Evolutionary conservation across 352 stramenopile genomes (phyloP).

Genomic region (Phytophthora fragariae): DNA sequence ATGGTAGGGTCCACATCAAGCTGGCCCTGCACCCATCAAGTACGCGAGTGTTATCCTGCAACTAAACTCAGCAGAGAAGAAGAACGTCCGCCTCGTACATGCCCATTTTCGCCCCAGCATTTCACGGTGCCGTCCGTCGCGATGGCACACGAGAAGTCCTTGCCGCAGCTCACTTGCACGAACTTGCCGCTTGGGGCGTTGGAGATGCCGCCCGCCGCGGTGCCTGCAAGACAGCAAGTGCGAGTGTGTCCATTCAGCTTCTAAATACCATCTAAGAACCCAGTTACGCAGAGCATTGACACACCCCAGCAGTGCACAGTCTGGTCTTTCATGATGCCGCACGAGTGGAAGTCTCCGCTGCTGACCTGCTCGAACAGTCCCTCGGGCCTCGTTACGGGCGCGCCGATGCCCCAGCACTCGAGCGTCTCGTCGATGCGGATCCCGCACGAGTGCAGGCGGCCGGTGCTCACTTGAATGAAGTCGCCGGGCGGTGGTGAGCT

Average conservation of each 20-base stretch:
- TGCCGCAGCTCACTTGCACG: slow-evolving; percentile 82
- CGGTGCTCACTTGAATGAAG: slow-evolving; percentile 85
- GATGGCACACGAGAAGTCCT: slow-evolving; percentile 70
- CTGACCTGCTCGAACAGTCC: slow-evolving; percentile 87
- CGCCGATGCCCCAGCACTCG: slow-evolving; percentile 76
- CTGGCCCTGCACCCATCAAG: slow-evolving; percentile 48
- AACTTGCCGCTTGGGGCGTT: slow-evolving; percentile 60
- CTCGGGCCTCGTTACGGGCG: slow-evolving; percentile 53
- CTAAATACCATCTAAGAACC: neutral
- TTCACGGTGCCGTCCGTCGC: slow-evolving; percentile 51
- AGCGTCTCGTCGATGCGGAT: slow-evolving; percentile 81
- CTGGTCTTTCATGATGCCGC: slow-evolving; percentile 83
- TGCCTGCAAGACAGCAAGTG: slow-evolving; percentile 30
- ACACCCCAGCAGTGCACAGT: slow-evolving; percentile 78
- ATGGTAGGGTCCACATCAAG: slow-evolving; percentile 46
- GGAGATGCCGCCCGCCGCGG: slow-evolving; percentile 43
- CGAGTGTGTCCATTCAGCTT: neutral
- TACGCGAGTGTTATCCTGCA: slow-evolving; percentile 4
- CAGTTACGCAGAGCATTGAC: neutral
- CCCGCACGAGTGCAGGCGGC: slow-evolving; percentile 79
- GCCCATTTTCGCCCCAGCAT: slow-evolving; percentile 79
- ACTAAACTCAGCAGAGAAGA: neutral
- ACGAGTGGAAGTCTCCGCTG: slow-evolving; percentile 84
- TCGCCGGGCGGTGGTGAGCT: slow-evolving; percentile 52
- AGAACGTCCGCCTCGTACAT: slow-evolving; percentile 31